A percentile compares a stretch with the other conserved stretches of the same genome.
These are phyloP conservation scores for Pelargonium nanum DNA, from an alignment of 345 rosid species.

Conservation along the genomic window DNA sequence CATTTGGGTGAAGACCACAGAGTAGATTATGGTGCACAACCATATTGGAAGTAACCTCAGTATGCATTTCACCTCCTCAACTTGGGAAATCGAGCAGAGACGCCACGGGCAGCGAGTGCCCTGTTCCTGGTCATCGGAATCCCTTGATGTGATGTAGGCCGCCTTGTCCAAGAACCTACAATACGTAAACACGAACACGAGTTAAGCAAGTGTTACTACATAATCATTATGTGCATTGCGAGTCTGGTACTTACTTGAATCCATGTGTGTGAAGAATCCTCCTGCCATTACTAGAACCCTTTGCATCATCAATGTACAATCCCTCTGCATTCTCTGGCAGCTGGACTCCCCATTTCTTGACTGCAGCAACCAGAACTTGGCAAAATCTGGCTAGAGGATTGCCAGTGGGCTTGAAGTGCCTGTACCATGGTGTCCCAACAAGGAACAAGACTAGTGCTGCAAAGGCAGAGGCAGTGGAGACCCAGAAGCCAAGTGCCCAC, in stretches of 20 bases:
- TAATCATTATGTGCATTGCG: background rate
- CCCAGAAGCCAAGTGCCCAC: slow-evolving; percentile 98
- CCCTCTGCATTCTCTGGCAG: slow-evolving; percentile 33
- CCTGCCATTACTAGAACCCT: slow-evolving; percentile 34
- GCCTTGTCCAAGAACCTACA: slow-evolving; percentile 92
- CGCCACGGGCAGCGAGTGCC: slow-evolving; percentile 51
- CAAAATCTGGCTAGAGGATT: slow-evolving; percentile 77
- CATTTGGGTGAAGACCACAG: slow-evolving; percentile 97
- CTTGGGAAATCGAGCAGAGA: slow-evolving; percentile 85
- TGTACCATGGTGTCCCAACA: slow-evolving; percentile 55
- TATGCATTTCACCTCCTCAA: slow-evolving; percentile 97
- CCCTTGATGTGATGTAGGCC: slow-evolving; percentile 56
- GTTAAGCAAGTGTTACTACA: background rate
- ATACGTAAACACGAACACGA: slow-evolving; percentile 4
- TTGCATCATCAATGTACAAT: slow-evolving; percentile 34
- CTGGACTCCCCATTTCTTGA: slow-evolving; percentile 50
- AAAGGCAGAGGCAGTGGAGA: slow-evolving; percentile 72
- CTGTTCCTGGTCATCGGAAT: slow-evolving; percentile 50
- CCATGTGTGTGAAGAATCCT: slow-evolving; percentile 78
- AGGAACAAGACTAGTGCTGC: slow-evolving; percentile 70
- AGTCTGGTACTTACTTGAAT: slow-evolving; percentile 56
- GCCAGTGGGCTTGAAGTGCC: slow-evolving; percentile 83
- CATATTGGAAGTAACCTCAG: slow-evolving; percentile 85
- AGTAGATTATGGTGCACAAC: slow-evolving; percentile 95
- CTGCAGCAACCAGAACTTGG: slow-evolving; percentile 77